Base-by-base conservation (phyloP, 352 stramenopile species). In the Pythium angustatum region DNA sequence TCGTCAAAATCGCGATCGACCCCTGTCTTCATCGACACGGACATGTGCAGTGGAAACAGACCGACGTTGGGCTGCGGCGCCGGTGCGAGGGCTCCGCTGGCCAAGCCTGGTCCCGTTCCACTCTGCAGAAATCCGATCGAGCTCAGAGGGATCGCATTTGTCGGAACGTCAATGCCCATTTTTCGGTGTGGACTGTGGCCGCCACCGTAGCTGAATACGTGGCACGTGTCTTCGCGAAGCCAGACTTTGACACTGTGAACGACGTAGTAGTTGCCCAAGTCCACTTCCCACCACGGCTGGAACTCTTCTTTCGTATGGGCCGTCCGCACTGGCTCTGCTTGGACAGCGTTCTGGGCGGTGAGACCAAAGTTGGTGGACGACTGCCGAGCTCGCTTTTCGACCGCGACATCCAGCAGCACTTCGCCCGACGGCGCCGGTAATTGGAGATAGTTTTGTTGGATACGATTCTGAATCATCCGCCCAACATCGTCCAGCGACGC, bases 21-120 rank as follows among this genome's bases (percentile, higher is more conserved):
- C 2, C 81, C 81, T 5, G 76, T 81, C 50, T 85, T 90, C 81
- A 88, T 90, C 5, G 78, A 88, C 24, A 90, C 62, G 26, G 50
- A 76, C 10, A 90, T 62, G 48, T 90, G 70, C 2, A 90, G 44
- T 0, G 81, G 81, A 26, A 83, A 88, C 27, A 77, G 53, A 5
- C 50, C 55, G 21, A 66, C 45, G 24, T 73, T 73, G 1, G 60
- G 62, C 2, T 68, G 67, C 19, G 52, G 41, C 1, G 51, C 36
- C n/a, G 53, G 66, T 5, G 58, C 24, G 3, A 64, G 53, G 24
- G 52, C 38, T 5, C 62, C 62, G 30, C 31, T 58, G 2, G 54
- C 38, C 9, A 62, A 27, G 0, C 63, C 54, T 12, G 15, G 45
- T 0, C 63, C 63, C 21, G 38, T 34, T 6, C 63, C 63, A 21